Conservation (phyloP, 192 early-diverging fungal genomes). For the Coemansia reversa region DNA sequence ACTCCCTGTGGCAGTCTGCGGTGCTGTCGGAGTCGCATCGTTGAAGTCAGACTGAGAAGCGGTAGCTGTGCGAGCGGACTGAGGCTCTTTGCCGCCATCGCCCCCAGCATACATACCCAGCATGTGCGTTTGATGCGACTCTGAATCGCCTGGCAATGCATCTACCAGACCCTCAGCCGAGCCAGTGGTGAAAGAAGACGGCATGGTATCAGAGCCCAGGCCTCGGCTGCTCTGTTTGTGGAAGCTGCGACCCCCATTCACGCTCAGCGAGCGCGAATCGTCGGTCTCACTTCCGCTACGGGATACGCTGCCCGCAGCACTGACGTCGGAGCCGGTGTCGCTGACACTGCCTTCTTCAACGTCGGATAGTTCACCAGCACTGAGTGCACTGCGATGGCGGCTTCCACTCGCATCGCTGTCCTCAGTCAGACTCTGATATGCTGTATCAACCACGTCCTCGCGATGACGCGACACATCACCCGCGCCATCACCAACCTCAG, state of each 20-base stretch:
- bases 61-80: background rate
- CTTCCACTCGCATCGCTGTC: conserved; percentile 1
- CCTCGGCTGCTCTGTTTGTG: background rate
- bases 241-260: background rate
- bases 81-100: background rate
- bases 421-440: conserved; percentile 48
- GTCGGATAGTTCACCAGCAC: background rate
- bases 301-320: background rate
- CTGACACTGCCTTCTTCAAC: conserved; percentile 1
- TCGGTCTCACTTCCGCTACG: conserved; percentile 21
- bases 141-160: too few relatives aligned
- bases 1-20: too few relatives aligned
- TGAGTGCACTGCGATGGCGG: background rate
- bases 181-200: too few relatives aligned
- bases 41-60: too few relatives aligned
- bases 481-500: conserved; percentile 35
- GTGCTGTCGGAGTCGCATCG: too few relatives aligned
- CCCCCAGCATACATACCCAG: too few relatives aligned
- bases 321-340: background rate
- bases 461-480: conserved; percentile 41
- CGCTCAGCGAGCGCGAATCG: background rate
- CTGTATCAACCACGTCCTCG: conserved; percentile 26
- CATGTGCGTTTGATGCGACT: too few relatives aligned
- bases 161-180: too few relatives aligned
- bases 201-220: too few relatives aligned